Conservation (phyloP, 805 yeast species). For the Pichia phayaonensis region DNA sequence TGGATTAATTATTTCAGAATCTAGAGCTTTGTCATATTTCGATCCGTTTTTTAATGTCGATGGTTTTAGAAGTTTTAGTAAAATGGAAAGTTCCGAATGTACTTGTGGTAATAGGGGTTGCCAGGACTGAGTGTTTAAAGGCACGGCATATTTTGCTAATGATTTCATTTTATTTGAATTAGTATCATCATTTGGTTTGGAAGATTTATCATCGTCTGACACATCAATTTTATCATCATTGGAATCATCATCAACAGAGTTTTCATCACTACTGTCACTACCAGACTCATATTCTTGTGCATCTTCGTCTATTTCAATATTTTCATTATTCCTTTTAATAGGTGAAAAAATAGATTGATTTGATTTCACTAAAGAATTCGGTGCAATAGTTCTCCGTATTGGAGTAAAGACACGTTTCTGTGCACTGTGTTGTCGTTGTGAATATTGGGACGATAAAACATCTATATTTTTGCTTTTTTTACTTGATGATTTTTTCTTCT, state of each 20-base stretch:
- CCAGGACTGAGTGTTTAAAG: conserved; percentile 6
- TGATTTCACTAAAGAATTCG: conserved; percentile 7
- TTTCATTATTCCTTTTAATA: not conserved
- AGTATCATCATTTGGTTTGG: not conserved
- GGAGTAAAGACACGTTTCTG: conserved; percentile 1
- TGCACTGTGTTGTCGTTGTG: conserved; percentile 3
- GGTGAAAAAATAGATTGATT: conserved; percentile 14
- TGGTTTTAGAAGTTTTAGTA: conserved; percentile 8
- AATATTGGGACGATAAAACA: conserved; percentile 5
- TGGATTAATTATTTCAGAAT: conserved; percentile 17
- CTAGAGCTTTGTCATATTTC: conserved; percentile 6
- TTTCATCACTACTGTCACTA: not conserved
- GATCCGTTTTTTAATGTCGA: not conserved
- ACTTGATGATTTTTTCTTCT: conserved; percentile 4
- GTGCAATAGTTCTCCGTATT: not conserved
- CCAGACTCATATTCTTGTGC: not conserved
- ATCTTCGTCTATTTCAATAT: not conserved
- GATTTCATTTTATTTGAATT: not conserved
- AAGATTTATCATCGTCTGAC: not conserved
- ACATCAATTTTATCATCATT: not conserved
- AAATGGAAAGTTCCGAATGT: conserved; percentile 5
- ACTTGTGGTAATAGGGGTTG: conserved; percentile 4
- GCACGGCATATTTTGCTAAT: conserved; percentile 6
- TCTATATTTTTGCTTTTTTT: conserved; percentile 9
- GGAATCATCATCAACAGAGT: conserved; percentile 3